Evolutionary conservation across 306 rosid species (phyloP).

Genomic region (Corylus heterophylla): DNA sequence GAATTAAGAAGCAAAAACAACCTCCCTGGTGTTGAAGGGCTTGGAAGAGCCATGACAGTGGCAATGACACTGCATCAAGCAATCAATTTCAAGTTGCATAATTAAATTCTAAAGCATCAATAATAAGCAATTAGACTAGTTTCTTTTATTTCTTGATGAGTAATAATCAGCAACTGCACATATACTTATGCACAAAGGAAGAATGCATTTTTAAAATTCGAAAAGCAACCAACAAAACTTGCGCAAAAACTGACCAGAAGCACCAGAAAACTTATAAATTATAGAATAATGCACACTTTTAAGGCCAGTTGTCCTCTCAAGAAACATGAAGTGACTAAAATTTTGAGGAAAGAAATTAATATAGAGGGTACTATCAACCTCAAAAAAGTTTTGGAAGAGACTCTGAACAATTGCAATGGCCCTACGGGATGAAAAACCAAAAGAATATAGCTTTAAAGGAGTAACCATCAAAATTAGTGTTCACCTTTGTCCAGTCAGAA

Average conservation of each 20-base stretch:
- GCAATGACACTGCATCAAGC: conserved; percentile 63
- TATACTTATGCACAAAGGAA: not conserved
- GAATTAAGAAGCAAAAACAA: conserved; percentile 65
- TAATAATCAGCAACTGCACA: not conserved
- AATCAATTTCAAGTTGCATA: conserved; percentile 25
- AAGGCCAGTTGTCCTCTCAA: not conserved
- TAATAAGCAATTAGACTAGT: not conserved
- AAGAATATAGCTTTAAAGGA: conserved; percentile 1
- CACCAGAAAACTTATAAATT: not conserved
- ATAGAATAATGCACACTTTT: not conserved
- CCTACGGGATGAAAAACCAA: conserved; percentile 13
- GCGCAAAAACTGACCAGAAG: not conserved
- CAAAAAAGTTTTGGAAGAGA: not conserved
- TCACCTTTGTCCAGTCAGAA: conserved; percentile 80
- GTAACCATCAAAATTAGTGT: conserved; percentile 14
- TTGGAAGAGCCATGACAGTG: conserved; percentile 74
- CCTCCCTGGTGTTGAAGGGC: conserved; percentile 71
- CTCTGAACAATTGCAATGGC: not conserved
- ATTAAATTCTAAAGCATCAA: conserved; percentile 14
- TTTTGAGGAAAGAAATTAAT: not conserved
- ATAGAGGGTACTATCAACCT: not conserved
- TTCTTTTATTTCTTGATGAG: not conserved
- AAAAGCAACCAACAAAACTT: not conserved
- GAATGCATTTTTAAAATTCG: not conserved
- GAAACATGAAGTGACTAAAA: not conserved